Evolutionary conservation across 306 rosid species (phyloP).

Genomic region (Begonia peltatifolia): DNA sequence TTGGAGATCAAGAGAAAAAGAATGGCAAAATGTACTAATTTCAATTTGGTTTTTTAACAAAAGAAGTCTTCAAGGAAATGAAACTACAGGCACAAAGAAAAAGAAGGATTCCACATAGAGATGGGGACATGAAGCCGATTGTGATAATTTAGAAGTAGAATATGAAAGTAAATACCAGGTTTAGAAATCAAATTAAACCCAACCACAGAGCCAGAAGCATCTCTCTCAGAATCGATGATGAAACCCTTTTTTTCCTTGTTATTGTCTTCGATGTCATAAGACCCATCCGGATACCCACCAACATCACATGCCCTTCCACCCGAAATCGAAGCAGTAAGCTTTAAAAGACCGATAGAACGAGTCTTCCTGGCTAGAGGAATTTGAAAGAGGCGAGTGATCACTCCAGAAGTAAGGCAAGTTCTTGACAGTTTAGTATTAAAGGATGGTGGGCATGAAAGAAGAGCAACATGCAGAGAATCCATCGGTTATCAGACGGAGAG

Average conservation of each 20-base stretch:
- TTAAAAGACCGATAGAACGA: slow-evolving; percentile 8
- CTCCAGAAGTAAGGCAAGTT: slow-evolving; percentile 1
- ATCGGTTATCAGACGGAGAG: slow-evolving; percentile 4
- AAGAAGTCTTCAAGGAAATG: too few relatives aligned
- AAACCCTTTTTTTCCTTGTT: slow-evolving; percentile 12
- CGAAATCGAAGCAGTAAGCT: slow-evolving; percentile 20
- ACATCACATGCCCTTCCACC: slow-evolving; percentile 7
- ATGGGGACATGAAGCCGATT: too few relatives aligned
- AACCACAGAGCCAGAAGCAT: slow-evolving; percentile 31
- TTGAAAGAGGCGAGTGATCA: slow-evolving; percentile 11
- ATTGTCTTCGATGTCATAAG: slow-evolving; percentile 15
- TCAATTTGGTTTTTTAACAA: too few relatives aligned
- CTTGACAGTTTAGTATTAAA: slow-evolving; percentile 3
- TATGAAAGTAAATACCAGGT: slow-evolving; percentile 15
- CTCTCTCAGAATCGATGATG: slow-evolving; percentile 24
- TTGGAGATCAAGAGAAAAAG: too few relatives aligned
- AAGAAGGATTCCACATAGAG: too few relatives aligned
- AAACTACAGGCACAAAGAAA: too few relatives aligned
- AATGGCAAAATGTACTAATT: too few relatives aligned
- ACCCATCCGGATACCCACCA: slow-evolving; percentile 15
- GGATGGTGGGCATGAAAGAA: slow-evolving; percentile 16
- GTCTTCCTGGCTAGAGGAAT: slow-evolving; percentile 10
- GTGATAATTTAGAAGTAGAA: neutral
- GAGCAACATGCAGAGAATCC: slow-evolving; percentile 35
- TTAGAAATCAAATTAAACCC: slow-evolving; percentile 34